These are phyloP conservation scores for Fomitopsis pinicola DNA, from an alignment of 1,284 basidiomycete genomes.

Conservation along the genomic window DNA sequence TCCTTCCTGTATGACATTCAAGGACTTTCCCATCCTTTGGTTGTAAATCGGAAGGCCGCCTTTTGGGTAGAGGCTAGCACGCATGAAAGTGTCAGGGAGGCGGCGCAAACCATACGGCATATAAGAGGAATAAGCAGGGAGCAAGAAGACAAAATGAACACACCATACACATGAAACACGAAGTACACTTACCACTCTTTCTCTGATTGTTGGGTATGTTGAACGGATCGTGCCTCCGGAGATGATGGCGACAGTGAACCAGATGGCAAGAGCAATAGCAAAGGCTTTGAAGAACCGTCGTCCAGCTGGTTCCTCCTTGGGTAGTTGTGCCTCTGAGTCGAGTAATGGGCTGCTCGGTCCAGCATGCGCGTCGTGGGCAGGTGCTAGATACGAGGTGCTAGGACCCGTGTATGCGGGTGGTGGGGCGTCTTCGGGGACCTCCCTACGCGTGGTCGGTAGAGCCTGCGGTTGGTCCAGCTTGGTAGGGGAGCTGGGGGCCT, in stretches of 20 bases:
- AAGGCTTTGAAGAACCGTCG: conserved; percentile 26
- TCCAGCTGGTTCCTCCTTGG: conserved; percentile 13
- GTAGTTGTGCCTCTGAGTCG: not conserved
- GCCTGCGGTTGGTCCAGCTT: conserved; percentile 8
- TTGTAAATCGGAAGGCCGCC: not conserved
- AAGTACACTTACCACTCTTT: not conserved
- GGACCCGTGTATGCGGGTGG: conserved; percentile 17
- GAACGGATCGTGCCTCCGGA: conserved; percentile 12
- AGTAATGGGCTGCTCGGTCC: not conserved
- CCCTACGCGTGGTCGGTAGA: conserved; percentile 10
- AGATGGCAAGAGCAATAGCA: conserved; percentile 22
- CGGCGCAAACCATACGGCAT: too few relatives aligned
- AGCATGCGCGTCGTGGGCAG: not conserved
- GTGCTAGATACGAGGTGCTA: not conserved
- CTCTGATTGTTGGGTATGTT: conserved; percentile 3
- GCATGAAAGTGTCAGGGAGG: not conserved
- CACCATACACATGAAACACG: not conserved
- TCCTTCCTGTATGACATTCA: conserved; percentile 7
- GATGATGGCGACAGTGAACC: conserved; percentile 16
- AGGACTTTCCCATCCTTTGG: conserved; percentile 14
- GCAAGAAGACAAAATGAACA: not conserved
- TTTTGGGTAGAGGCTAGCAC: not conserved
- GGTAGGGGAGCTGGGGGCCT: conserved; percentile 18
- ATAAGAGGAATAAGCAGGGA: not conserved
- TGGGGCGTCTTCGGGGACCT: conserved; percentile 9